phyloP scores from a whole-genome alignment of 805 yeast species.

The Kodamaea lidongshanica region DNA sequence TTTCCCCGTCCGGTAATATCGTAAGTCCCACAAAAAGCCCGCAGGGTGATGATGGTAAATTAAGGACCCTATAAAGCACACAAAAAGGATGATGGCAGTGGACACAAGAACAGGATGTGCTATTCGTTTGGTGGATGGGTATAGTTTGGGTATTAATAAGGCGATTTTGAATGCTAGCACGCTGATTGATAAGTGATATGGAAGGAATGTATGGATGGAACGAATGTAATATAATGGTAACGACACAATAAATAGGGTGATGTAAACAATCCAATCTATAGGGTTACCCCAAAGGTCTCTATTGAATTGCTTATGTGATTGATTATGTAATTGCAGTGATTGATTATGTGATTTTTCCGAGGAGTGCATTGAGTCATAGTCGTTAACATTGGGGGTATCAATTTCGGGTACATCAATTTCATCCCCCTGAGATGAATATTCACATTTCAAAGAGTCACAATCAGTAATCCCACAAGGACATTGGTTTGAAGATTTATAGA shows the following conservation, averaged over 20 bases:
- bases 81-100: constrained; percentile 57
- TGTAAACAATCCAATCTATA: constrained; percentile 53
- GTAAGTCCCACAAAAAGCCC: constrained; percentile 47
- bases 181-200: constrained; percentile 57
- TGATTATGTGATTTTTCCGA: too few species aligned
- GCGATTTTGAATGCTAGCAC: constrained; percentile 51
- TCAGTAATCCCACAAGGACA: too few species aligned
- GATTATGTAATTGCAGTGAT: too few species aligned
- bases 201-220: constrained; percentile 47
- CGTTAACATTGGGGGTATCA: too few species aligned
- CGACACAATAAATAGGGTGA: constrained; percentile 45
- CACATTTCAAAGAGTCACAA: too few species aligned
- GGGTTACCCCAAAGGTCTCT: too few species aligned
- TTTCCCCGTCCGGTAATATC: constrained; percentile 61
- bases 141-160: constrained; percentile 37
- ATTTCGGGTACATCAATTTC: too few species aligned
- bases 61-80: constrained; percentile 54
- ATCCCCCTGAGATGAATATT: too few species aligned
- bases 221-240: constrained; percentile 53
- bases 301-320: too few species aligned
- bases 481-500: too few species aligned
- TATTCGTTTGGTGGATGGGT: constrained; percentile 43
- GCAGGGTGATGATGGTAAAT: constrained; percentile 39
- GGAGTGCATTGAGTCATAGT: too few species aligned
- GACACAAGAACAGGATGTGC: constrained; percentile 70